phyloP scores from a whole-genome alignment of 805 yeast genomes.

The Grigorovia jiainica region DNA sequence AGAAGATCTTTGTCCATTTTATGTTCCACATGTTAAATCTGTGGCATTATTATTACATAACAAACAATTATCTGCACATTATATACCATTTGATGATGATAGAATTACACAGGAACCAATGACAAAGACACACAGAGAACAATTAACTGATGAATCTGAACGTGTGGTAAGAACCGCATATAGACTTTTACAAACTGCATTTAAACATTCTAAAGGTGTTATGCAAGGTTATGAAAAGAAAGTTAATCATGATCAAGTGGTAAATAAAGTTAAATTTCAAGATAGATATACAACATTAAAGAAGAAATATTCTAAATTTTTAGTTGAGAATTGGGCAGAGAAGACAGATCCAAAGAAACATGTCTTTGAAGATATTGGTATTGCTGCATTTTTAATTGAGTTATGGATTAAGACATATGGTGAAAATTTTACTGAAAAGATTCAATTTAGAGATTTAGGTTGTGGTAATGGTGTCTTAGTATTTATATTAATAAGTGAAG shows the following conservation, averaged over 20 bases:
- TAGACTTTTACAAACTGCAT: conserved; percentile 67
- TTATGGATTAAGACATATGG: conserved; percentile 57
- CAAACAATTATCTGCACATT: conserved; percentile 56
- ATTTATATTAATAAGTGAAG: conserved; percentile 66
- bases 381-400: conserved; percentile 88
- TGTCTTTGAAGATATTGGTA: conserved; percentile 92
- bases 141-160: conserved; percentile 33
- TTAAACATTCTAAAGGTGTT: conserved; percentile 76
- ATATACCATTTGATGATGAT: conserved; percentile 46
- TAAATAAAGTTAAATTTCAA: conserved; percentile 74
- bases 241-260: conserved; percentile 81
- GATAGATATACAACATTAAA: conserved; percentile 71
- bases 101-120: conserved; percentile 51
- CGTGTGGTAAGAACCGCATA: conserved; percentile 76
- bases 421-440: conserved; percentile 25
- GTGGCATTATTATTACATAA: conserved; percentile 57
- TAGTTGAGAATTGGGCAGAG: conserved; percentile 85
- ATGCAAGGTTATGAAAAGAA: conserved; percentile 79
- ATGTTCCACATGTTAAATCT: conserved; percentile 76
- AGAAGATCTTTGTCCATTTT: conserved; percentile 66
- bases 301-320: conserved; percentile 63
- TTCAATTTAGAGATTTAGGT: conserved; percentile 79
- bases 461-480: conserved; percentile 92
- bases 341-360: conserved; percentile 91
- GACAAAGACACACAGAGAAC: conserved; percentile 27